Conservation (phyloP, 2,329 filamentous ascomycete species). For the Colletotrichum sp. region DNA sequence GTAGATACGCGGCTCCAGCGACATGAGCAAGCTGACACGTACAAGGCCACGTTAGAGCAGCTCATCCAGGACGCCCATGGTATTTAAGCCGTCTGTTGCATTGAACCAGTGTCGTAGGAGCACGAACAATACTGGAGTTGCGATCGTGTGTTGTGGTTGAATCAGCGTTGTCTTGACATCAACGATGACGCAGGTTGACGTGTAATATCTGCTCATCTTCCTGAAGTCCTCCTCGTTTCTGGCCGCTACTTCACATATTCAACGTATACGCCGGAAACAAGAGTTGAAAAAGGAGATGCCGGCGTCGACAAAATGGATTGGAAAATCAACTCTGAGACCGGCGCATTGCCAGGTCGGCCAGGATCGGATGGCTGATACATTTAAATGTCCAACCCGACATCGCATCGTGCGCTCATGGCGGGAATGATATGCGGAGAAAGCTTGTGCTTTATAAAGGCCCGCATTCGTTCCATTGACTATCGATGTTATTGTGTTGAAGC, state of each 20-base stretch:
- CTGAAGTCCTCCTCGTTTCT: not conserved
- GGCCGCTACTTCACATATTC: accelerated
- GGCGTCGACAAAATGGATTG: not conserved
- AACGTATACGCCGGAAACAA: not conserved
- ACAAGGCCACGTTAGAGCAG: not conserved
- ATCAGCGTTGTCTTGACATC: not conserved
- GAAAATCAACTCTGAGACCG: not conserved
- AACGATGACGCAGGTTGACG: not conserved
- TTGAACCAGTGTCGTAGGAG: accelerated
- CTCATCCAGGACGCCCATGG: accelerated
- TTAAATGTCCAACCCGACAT: not conserved
- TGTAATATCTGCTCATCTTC: not conserved
- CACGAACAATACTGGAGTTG: not conserved
- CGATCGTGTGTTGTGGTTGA: not conserved
- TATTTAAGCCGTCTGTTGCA: not conserved
- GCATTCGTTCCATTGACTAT: accelerated
- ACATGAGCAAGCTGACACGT: not conserved
- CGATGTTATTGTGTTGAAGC: not conserved
- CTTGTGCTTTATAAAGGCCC: not conserved
- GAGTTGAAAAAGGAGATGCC: not conserved
- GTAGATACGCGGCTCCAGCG: not conserved
- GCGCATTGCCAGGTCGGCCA: not conserved
- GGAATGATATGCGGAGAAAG: not conserved
- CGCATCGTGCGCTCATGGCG: not conserved
- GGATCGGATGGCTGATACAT: not conserved